Base-by-base conservation (phyloP, 2,329 filamentous ascomycete species). In the Pestalotiopsis fici region DNA sequence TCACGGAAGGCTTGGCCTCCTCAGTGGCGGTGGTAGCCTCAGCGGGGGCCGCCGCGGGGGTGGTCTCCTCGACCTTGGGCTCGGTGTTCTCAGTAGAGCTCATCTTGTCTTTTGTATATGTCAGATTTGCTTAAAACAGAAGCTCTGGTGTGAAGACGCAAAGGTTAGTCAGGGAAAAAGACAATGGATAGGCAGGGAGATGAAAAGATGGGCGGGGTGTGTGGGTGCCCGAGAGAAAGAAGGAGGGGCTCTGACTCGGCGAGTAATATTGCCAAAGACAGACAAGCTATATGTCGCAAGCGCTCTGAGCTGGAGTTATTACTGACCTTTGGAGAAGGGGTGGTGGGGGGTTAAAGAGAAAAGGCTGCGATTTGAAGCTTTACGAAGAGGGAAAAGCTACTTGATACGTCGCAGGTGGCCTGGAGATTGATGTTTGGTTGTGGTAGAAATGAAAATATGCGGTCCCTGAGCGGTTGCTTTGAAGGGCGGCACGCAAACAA, bases 61-160 rank as follows among this genome's bases (percentile, higher is more conserved):
- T 80, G 78, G 81, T 82, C 81, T 82, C 83, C 75, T 83, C 83
- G 78, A 83, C 83, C 85, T 87, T 87, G 75, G 85, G 82, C 74
- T 88, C 86, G 73, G 83, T 83, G 72, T 81, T 82, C 73, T 86
- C 83, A 71, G 81, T 76, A 69, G 82, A 77, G 79, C 81, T 85
- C 85, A 86, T 86, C 59, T 76, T 83, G 74, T 27, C 63, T 35
- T 62, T 64, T 59, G 47, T 43, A n/a, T 62, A 61, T 65, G 47
- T 69, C 23, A 67, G 62, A 66, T 31, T 54, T 47, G 35, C 43
- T 43, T 23, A 7, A 21, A 31, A n/a, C 28, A 25, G 23, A 13
- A 63, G 37, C 23, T 47, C 60, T 63, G 39, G 3, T 9, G 25
- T 23, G 60, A 21, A 50, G 23, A 63, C 15, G 35, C 60, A 47